Conservation (phyloP, 2,329 filamentous ascomycete genomes). For the Trichoderma polysporum region DNA sequence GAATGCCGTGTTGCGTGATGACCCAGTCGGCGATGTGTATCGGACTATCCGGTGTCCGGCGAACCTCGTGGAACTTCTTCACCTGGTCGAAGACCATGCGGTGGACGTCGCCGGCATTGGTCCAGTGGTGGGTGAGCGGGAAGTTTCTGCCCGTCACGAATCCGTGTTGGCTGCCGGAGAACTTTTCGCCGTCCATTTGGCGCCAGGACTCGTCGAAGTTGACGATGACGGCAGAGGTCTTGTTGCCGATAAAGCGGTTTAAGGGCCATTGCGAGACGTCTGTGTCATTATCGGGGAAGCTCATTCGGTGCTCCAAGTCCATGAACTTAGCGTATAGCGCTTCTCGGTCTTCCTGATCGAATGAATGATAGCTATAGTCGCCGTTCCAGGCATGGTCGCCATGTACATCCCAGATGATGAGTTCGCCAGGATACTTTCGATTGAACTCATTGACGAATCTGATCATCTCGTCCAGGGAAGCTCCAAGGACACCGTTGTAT, state of each 20-base stretch:
- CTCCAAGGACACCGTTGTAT: conserved; percentile 31
- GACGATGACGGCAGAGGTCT: conserved; percentile 31
- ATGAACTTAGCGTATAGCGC: conserved; percentile 28
- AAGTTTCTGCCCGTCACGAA: conserved; percentile 31
- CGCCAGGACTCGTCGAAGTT: conserved; percentile 30
- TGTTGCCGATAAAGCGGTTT: conserved; percentile 28
- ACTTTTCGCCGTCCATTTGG: conserved; percentile 15
- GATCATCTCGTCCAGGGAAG: conserved; percentile 31
- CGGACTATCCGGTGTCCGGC: conserved; percentile 18
- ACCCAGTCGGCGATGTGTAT: conserved; percentile 32
- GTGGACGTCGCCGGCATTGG: conserved; percentile 21
- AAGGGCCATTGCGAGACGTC: conserved; percentile 32
- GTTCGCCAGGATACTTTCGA: conserved; percentile 32
- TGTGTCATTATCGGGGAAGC: conserved; percentile 23
- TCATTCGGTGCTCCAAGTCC: conserved; percentile 26
- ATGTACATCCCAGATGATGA: conserved; percentile 36
- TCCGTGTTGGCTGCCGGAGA: conserved; percentile 30
- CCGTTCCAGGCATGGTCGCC: neutral
- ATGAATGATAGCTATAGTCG: neutral
- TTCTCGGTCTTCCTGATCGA: conserved; percentile 14
- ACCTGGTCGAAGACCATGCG: conserved; percentile 29
- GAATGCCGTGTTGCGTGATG: conserved; percentile 24
- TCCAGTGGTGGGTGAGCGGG: conserved; percentile 29
- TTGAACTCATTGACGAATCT: conserved; percentile 33
- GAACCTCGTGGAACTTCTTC: conserved; percentile 15